Percentiles rank a stretch among this genome's conserved stretches.
These are phyloP conservation scores for Deinandra increscens DNA, from an alignment of 129 eudicot genomes.

Conservation along the genomic window DNA sequence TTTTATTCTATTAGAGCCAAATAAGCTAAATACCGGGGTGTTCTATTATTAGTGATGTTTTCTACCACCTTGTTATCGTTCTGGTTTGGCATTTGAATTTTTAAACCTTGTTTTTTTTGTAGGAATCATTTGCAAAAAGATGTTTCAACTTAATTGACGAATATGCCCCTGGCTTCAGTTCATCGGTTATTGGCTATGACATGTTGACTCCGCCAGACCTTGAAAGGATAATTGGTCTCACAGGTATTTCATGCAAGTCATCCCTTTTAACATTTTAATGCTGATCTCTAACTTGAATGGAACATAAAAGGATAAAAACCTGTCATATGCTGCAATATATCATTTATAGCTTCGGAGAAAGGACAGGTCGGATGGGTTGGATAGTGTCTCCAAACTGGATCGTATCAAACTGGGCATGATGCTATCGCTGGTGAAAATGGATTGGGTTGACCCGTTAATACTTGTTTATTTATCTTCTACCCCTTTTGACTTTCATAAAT, in stretches of 20 bases:
- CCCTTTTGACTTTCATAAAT: neutral
- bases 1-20: too few species aligned
- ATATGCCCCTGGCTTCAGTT: constrained; percentile 95
- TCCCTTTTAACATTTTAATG: constrained; percentile 4
- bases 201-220: constrained; percentile 99
- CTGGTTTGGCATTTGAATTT: neutral
- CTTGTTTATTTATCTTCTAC: neutral
- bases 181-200: constrained; percentile 90
- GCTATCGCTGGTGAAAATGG: neutral
- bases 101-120: constrained; percentile 13
- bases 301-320: neutral
- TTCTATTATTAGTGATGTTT: constrained; percentile 13
- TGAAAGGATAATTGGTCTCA: constrained; percentile 87
- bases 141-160: constrained; percentile 83
- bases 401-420: neutral
- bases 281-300: neutral
- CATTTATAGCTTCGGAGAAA: neutral
- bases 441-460: neutral
- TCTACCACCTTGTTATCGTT: constrained; percentile 8
- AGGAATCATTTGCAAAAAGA: constrained; percentile 85
- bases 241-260: constrained; percentile 52
- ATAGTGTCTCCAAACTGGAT: neutral
- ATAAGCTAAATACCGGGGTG: neutral
- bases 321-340: neutral
- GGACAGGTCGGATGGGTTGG: neutral